Base-by-base conservation (phyloP, 1,284 basidiomycete species). In the Sanghuangporus weigelae region DNA sequence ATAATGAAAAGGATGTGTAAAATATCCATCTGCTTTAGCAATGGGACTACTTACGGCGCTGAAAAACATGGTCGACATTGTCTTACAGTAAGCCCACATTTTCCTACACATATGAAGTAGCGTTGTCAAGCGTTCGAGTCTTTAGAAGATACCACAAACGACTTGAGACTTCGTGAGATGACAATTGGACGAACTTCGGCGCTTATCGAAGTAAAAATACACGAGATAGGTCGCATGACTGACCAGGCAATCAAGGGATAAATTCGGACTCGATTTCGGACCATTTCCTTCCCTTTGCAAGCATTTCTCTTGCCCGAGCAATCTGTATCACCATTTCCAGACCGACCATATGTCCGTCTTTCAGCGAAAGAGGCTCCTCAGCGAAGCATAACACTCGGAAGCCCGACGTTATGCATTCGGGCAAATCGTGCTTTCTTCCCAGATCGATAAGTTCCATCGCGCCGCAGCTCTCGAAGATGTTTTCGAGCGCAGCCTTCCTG, bases 311-410 rank as follows among this genome's bases (percentile, higher is more conserved):
- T 7, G 57, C 57, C 4, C 50, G 56, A 3, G 56, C 48, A 21
- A 63, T 53, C 36, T 53, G 36, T n/a, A 63, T 48, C 11, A 63
- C 57, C 23, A 53, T 44, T 38, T 63, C 62, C 39, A 63, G 42
- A n/a, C 62, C 62, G 36, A 63, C 26, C 8, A n/a, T 38, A n/a
- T 42, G 7, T 7, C 57, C 62, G 10, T 63, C 62, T 36, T 60
- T 50, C 36, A 56, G 19, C 6, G 38, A 40, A 36, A 64, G 51
- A 6, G 51, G 59, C 19, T 59, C 57, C 35, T 56, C 44, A 6
- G 58, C 58, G n/a, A 51, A 42, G 44, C 63, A 64, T 12, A 64
- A 39, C 16, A 35, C 40, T 12, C 50, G 50, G 39, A 59, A 56
- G 7, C 55, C 54, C 14, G 42, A 36, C 3, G 36, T 1, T 11